phyloP scores from a whole-genome alignment of 1,284 basidiomycete species.

The Termitomyces sp. region DNA sequence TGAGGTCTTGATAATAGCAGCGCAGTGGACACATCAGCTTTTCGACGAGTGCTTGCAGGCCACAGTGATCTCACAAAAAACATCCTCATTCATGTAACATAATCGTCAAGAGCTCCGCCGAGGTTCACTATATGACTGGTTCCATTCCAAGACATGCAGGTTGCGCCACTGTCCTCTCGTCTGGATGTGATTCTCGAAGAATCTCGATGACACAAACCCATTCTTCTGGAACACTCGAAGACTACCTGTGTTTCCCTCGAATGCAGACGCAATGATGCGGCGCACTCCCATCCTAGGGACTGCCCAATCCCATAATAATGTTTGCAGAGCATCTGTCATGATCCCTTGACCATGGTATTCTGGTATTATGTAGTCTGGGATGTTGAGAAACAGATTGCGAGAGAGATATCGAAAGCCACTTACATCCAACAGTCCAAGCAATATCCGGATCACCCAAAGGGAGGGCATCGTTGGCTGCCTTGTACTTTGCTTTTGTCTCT shows the following conservation, averaged over 20 bases:
- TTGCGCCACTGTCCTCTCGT: constrained; percentile 27
- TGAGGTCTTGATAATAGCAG: background rate
- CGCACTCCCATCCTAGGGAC: constrained; percentile 53
- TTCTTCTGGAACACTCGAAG: constrained; percentile 59
- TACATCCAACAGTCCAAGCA: constrained; percentile 51
- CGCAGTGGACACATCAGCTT: background rate
- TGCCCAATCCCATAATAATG: constrained; percentile 50
- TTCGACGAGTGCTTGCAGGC: background rate
- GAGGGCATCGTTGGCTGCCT: constrained; percentile 32
- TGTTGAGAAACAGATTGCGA: background rate
- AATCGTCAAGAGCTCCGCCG: background rate
- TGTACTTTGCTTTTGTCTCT: constrained; percentile 23
- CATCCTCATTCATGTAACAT: background rate
- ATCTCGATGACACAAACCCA: constrained; percentile 44
- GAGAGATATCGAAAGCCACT: constrained; percentile 13
- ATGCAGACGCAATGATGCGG: constrained; percentile 39
- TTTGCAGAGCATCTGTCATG: constrained; percentile 54
- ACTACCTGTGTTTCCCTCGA: constrained; percentile 51
- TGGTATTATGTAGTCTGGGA: constrained; percentile 43
- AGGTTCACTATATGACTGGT: background rate
- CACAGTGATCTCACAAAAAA: background rate
- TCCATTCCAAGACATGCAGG: constrained; percentile 26
- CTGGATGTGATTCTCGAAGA: constrained; percentile 32
- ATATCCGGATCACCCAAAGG: constrained; percentile 42
- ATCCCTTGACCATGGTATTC: constrained; percentile 61